Conservation (phyloP, 2,329 filamentous ascomycete genomes). For the Dactylellina parvicollis region DNA sequence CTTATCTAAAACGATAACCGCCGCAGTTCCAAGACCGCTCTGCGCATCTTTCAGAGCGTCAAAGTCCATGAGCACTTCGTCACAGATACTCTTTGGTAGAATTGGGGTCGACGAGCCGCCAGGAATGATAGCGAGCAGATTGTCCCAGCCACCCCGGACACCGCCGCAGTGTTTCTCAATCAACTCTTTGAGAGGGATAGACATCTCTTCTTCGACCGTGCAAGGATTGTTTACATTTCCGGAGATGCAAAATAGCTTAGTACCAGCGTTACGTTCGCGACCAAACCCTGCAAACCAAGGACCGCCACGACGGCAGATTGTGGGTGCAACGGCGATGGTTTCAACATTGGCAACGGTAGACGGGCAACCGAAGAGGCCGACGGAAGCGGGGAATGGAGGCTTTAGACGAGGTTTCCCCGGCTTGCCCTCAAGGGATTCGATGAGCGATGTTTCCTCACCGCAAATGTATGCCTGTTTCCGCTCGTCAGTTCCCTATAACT, state of each 20-base stretch:
- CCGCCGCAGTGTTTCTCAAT: constrained; percentile 99
- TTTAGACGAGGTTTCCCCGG: constrained; percentile 98
- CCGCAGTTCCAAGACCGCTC: constrained; percentile 94
- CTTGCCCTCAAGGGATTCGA: constrained; percentile 98
- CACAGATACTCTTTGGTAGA: constrained; percentile 86
- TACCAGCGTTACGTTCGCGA: constrained; percentile 94
- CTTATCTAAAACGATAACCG: constrained; percentile 99
- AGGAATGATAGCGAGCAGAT: constrained; percentile 92
- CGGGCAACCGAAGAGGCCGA: constrained; percentile 97
- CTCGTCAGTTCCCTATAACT: not conserved
- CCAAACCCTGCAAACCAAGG: constrained; percentile 94
- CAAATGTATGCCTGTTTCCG: constrained; percentile 77
- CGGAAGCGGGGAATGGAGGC: constrained; percentile 96
- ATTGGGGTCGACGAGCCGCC: constrained; percentile 97
- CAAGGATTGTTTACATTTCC: constrained; percentile 98
- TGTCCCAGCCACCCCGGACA: constrained; percentile 96
- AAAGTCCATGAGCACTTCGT: constrained; percentile 98
- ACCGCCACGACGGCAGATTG: constrained; percentile 90
- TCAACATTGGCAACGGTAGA: constrained; percentile 98
- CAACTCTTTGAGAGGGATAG: constrained; percentile 91
- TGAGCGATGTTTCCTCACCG: constrained; percentile 96
- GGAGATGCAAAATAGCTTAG: constrained; percentile 98
- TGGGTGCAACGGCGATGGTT: constrained; percentile 93
- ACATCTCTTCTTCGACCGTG: constrained; percentile 99
- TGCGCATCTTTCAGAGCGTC: constrained; percentile 97